These are phyloP conservation scores for Hyaloscypha finlandica DNA, from an alignment of 495 filamentous ascomycete species.

Conservation along the genomic window DNA sequence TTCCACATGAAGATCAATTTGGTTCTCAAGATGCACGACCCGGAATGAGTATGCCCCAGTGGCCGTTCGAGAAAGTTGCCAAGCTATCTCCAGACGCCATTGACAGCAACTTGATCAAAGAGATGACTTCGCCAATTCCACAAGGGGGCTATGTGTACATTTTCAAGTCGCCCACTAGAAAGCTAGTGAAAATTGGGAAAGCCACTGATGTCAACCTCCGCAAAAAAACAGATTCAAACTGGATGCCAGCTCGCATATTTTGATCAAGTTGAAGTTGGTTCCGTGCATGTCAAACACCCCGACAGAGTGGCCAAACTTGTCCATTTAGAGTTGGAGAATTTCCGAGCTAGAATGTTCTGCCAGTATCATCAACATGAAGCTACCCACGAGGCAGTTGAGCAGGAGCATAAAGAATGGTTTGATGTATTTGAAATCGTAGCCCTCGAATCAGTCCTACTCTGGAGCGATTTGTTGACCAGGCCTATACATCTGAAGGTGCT, in stretches of 20 bases:
- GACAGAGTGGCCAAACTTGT: conserved; percentile 7
- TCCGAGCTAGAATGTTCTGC: conserved; percentile 11
- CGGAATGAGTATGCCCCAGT: not conserved
- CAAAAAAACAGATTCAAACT: not conserved
- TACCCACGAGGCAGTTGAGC: not conserved
- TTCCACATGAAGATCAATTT: not conserved
- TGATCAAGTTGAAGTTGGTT: not conserved
- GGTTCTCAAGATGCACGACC: not conserved
- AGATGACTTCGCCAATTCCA: not conserved
- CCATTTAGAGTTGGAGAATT: conserved; percentile 12
- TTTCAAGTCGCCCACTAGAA: not conserved
- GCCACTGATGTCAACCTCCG: not conserved
- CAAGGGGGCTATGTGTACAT: not conserved
- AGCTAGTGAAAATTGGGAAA: conserved; percentile 2
- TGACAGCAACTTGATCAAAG: conserved; percentile 3
- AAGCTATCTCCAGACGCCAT: conserved; percentile 7
- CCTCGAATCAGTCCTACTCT: conserved; percentile 1
- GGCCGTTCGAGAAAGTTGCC: not conserved
- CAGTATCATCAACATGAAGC: not conserved
- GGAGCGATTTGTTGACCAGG: conserved; percentile 5
- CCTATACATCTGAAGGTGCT: conserved; percentile 1
- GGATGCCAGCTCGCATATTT: conserved; percentile 3
- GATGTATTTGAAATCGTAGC: conserved; percentile 14
- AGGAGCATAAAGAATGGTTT: conserved; percentile 18
- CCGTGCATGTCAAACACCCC: not conserved